Evolutionary conservation across 2,329 filamentous ascomycete species (phyloP), one percentile per base, ranked within the genome.

Genomic region (Fusarium avenaceum): DNA sequence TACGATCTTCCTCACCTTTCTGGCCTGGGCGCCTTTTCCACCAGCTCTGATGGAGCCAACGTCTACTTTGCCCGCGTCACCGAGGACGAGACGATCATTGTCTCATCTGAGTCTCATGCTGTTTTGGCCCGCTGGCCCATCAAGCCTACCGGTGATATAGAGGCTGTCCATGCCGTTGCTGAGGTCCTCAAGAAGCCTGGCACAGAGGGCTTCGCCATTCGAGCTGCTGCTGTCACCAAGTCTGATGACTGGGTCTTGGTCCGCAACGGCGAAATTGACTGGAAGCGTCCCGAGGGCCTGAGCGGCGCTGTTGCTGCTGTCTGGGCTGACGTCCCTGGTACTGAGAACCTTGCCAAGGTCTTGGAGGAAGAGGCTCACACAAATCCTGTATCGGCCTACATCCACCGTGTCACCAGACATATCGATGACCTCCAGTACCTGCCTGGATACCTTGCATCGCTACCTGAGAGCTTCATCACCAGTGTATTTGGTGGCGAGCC

Each of bases 1-100:
- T 97, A 97, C 76, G 88, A 90, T 28, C 83, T 98, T 14, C 92
- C 94, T 1, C 87, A 88, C 52, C 78, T 94, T 20, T 79, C 86
- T 24, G 92, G 91, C 1, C 83, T 82, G 40, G 94, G 93, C 24
- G 88, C 91, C 1, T 93, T 97, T 76, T 91, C 94, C 0, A 90
- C 89, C 1, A 96, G 91, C 79, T 92, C 89, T 3, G 86, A 88
- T 40, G 91, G 90, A 61, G 89, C 91, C 20, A 94, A 96, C 73
- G 90, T 97, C 9, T 97, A 93, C 81, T 97, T 98, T 77, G 94
- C 92, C 3, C 89, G 94, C 61, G 84, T 96, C 63, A 94, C 92
- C 0, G 83, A 89, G 33, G 88, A 91, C 10, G 92, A 97, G 74
- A 84, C 93, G 4, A 83, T 86, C 30, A 83, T 97, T 26, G 85